These are phyloP conservation scores for Beta corolliflora DNA, from an alignment of 179 eudicot genomes.

Conservation along the genomic window DNA sequence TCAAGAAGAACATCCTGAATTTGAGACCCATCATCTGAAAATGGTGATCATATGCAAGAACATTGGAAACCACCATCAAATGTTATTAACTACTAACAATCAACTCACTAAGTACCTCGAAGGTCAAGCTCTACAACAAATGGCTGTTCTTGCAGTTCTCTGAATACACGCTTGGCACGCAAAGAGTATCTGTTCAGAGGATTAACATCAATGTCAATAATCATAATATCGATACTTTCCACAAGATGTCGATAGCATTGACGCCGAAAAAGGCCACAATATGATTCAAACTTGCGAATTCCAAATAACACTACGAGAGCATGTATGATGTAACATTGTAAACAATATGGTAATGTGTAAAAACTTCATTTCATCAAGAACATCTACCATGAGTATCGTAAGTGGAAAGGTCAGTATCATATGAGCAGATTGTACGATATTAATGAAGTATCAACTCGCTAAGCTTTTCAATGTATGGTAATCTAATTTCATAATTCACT, in stretches of 20 bases:
- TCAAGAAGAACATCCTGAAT: conserved; percentile 88
- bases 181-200: conserved; percentile 56
- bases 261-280: no score
- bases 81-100: background rate
- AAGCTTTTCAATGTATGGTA: background rate
- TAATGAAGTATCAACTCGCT: background rate
- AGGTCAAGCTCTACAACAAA: conserved; percentile 91
- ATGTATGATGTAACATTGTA: no score
- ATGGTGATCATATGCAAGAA: background rate
- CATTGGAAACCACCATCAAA: background rate
- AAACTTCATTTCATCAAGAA: no score
- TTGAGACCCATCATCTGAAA: conserved; percentile 76
- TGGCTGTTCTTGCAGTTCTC: conserved; percentile 65
- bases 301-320: background rate
- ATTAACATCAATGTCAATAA: conserved; percentile 2
- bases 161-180: conserved; percentile 76
- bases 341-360: no score
- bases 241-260: background rate
- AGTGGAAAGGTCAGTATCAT: no score
- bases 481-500: no score
- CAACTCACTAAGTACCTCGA: conserved; percentile 48
- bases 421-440: background rate
- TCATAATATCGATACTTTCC: background rate
- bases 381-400: background rate
- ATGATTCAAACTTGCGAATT: no score